Conservation (phyloP, 495 filamentous ascomycete species). For the Daldinia childiae region DNA sequence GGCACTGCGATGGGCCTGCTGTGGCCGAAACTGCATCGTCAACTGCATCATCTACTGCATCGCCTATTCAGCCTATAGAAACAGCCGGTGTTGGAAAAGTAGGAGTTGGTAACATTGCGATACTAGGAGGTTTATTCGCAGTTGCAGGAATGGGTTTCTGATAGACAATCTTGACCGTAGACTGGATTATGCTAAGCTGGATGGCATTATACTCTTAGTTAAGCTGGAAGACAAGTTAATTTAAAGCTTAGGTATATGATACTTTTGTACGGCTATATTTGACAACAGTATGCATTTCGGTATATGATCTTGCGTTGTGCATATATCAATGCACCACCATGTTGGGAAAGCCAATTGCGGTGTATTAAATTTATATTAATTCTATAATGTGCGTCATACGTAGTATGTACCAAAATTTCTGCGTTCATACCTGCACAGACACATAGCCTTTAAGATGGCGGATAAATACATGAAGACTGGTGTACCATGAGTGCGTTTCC, state of each 20-base stretch:
- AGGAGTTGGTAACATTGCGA: conserved; percentile 6
- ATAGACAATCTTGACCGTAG: not conserved
- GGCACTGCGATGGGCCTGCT: conserved; percentile 50
- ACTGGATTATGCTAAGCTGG: not conserved
- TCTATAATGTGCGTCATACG: not conserved
- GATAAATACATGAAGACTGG: not conserved
- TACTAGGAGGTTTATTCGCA: conserved; percentile 17
- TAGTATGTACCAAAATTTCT: not conserved
- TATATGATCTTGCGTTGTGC: not conserved
- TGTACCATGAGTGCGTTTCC: not conserved
- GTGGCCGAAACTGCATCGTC: conserved; percentile 2
- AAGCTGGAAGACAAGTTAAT: not conserved
- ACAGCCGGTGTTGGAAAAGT: conserved; percentile 13
- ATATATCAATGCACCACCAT: not conserved
- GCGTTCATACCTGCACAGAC: not conserved
- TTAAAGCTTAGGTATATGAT: not conserved
- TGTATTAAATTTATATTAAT: not conserved
- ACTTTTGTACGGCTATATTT: not conserved
- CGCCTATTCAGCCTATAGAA: not conserved
- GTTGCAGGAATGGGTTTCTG: conserved; percentile 22
- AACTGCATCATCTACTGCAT: no score
- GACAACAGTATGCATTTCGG: not conserved
- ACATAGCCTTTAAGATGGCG: not conserved
- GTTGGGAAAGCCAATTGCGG: not conserved
- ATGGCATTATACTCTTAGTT: not conserved